A percentile compares a stretch with the other conserved stretches of the same genome.
Evolutionary conservation across 75 land plant species (phyloP).

Genomic region (Isoetes taiwanensis): DNA sequence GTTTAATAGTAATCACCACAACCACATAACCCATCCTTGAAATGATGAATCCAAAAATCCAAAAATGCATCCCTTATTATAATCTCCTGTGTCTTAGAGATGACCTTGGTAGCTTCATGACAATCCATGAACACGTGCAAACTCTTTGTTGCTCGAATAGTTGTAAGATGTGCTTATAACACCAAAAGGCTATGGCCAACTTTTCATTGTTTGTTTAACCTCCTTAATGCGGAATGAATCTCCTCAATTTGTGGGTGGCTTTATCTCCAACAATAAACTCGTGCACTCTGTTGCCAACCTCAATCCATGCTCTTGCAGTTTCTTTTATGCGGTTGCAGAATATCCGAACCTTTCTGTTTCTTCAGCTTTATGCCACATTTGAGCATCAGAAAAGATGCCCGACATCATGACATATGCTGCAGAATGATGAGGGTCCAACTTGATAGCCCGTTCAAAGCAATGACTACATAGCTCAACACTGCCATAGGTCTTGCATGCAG

Average conservation of each 20-base stretch:
- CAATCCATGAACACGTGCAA: too few species aligned
- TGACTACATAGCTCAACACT: constrained; percentile 27
- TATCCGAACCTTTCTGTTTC: constrained; percentile 32
- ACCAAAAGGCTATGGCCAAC: too few species aligned
- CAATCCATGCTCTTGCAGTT: constrained; percentile 52
- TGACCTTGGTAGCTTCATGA: too few species aligned
- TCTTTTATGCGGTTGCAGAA: constrained; percentile 27
- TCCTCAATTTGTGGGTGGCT: neutral
- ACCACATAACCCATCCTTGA: too few species aligned
- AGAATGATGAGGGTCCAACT: constrained; percentile 40
- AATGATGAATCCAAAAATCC: too few species aligned
- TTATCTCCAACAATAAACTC: constrained; percentile 30
- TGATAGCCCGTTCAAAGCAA: constrained; percentile 30
- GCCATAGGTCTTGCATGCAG: constrained; percentile 7
- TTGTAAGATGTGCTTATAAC: too few species aligned
- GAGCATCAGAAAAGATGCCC: constrained; percentile 32
- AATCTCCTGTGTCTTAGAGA: too few species aligned
- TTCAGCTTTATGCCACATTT: constrained; percentile 37
- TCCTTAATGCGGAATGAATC: neutral
- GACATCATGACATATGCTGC: constrained; percentile 51
- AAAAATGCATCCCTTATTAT: too few species aligned
- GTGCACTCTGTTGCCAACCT: constrained; percentile 31
- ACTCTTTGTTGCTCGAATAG: too few species aligned
- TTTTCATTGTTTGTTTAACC: neutral
- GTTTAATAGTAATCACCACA: too few species aligned